Percentiles rank a stretch among this genome's conserved stretches.
phyloP scores from a whole-genome alignment of 176 grass and related monocot species.

The Carex kokanica region DNA sequence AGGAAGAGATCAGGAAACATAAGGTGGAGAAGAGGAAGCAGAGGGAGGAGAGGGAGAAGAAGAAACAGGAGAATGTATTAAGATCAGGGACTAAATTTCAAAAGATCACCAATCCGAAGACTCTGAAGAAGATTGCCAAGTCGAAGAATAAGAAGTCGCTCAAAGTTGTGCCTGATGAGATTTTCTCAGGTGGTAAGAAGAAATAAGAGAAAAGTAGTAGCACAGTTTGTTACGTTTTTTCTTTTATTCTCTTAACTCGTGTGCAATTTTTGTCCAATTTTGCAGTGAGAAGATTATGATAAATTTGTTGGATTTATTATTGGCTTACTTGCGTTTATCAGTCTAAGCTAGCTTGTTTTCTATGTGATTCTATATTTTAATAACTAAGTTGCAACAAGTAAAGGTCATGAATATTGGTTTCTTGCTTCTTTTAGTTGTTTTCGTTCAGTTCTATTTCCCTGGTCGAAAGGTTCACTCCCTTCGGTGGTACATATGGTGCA shows the following conservation, averaged over 20 bases:
- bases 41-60: constrained; percentile 89
- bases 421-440: too few relatives aligned
- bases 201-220: constrained; percentile 36
- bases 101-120: constrained; percentile 88
- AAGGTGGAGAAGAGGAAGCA: constrained; percentile 74
- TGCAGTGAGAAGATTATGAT: neutral
- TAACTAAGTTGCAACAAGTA: neutral
- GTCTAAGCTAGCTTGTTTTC: neutral
- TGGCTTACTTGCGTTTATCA: neutral
- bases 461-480: too few relatives aligned
- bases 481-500: too few relatives aligned
- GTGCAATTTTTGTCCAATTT: constrained; percentile 2
- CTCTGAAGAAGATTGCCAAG: constrained; percentile 92
- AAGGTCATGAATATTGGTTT: neutral
- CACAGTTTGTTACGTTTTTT: constrained; percentile 13
- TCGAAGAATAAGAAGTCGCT: constrained; percentile 78
- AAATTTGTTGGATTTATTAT: neutral
- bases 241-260: neutral
- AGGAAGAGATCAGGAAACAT: constrained; percentile 81
- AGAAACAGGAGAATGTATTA: constrained; percentile 77
- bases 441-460: too few relatives aligned
- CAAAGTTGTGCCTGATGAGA: constrained; percentile 73
- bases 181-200: constrained; percentile 54
- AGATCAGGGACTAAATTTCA: constrained; percentile 78
- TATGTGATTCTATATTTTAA: neutral